These are phyloP conservation scores for Cryphonectria carpinicola DNA, from an alignment of 2,329 filamentous ascomycete species.

Conservation along the genomic window DNA sequence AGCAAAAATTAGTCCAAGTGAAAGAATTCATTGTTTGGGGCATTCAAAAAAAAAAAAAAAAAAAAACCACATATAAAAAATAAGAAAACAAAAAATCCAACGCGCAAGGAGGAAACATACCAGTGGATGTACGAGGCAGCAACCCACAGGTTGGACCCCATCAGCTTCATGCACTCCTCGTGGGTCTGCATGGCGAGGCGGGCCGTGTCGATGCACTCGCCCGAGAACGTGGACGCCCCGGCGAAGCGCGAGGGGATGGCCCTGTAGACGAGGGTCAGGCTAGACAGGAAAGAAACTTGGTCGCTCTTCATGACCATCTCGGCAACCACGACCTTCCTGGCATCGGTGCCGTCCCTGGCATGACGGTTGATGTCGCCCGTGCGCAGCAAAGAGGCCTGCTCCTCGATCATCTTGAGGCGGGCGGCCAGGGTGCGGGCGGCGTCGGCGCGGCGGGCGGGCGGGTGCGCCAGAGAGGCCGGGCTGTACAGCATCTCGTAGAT, in stretches of 20 bases:
- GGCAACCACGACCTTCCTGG: slow-evolving; percentile 45
- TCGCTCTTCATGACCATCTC: slow-evolving; percentile 51
- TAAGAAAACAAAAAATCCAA: slow-evolving; percentile 23
- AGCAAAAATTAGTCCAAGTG: neutral
- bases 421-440: slow-evolving; percentile 45
- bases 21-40: neutral
- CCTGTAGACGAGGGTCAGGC: slow-evolving; percentile 56
- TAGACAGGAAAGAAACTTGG: slow-evolving; percentile 52
- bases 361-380: slow-evolving; percentile 43
- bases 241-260: slow-evolving; percentile 51
- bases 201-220: slow-evolving; percentile 54
- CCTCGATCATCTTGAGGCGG: slow-evolving; percentile 43
- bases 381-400: slow-evolving; percentile 41
- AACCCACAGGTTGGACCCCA: slow-evolving; percentile 45
- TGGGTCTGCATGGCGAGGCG: slow-evolving; percentile 53
- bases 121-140: slow-evolving; percentile 56
- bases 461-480: slow-evolving; percentile 47
- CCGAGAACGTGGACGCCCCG: slow-evolving; percentile 49
- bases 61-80: slow-evolving; percentile 16
- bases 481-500: slow-evolving; percentile 63
- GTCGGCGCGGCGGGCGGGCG: slow-evolving; percentile 45
- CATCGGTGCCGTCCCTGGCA: slow-evolving; percentile 32
- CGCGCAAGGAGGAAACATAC: slow-evolving; percentile 38
- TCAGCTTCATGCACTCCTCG: slow-evolving; percentile 48
- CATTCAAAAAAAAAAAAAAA: slow-evolving; percentile 19